A percentile compares a stretch with the other conserved stretches of the same genome.
Conservation (phyloP, 441 rosid species). For the Kokia cookei region DNA sequence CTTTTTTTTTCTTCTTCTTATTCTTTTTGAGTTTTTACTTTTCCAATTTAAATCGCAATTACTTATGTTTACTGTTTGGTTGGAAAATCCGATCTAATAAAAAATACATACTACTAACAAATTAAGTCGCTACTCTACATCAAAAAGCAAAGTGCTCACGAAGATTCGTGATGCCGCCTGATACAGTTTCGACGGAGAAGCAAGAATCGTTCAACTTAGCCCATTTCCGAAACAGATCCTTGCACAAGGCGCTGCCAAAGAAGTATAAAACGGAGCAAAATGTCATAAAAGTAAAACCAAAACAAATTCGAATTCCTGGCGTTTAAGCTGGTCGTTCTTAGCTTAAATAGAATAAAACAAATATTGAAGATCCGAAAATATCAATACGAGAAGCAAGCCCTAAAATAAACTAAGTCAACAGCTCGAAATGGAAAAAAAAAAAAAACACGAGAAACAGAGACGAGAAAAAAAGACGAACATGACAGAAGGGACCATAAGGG, state of each 20-base stretch:
- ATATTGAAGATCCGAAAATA: not conserved
- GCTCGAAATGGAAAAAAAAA: not conserved
- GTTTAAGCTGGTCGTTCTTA: not conserved
- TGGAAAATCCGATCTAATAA: not conserved
- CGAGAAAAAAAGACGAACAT: constrained; percentile 32
- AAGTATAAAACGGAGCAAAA: not conserved
- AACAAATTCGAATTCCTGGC: not conserved
- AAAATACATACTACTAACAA: not conserved
- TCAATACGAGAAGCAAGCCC: not conserved
- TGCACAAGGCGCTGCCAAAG: constrained; percentile 66
- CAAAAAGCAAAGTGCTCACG: constrained; percentile 37
- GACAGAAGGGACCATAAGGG: constrained; percentile 53
- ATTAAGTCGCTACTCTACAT: not conserved
- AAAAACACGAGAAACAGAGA: not conserved
- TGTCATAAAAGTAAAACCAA: not conserved
- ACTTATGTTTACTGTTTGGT: not conserved
- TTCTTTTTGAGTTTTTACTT: not conserved
- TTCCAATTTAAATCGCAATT: not conserved
- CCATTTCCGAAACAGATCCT: constrained; percentile 86
- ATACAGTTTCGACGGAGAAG: constrained; percentile 66
- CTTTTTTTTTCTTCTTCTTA: not conserved
- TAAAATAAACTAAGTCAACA: not conserved
- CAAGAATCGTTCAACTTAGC: constrained; percentile 55
- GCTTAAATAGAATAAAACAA: not conserved
- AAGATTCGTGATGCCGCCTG: constrained; percentile 97